Conservation (phyloP, 805 yeast species). For the Zygosaccharomyces bisporus region DNA sequence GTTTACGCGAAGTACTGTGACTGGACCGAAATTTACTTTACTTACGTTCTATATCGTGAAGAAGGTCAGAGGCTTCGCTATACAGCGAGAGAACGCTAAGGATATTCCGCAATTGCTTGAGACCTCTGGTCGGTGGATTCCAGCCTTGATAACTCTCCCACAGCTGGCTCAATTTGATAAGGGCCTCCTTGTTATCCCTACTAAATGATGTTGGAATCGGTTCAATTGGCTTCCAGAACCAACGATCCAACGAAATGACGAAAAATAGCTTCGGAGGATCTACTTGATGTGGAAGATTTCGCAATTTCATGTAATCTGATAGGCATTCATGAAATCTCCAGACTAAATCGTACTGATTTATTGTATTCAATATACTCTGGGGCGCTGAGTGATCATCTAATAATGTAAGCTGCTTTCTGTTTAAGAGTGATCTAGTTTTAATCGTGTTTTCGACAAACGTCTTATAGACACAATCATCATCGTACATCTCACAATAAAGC, state of each 20-base stretch:
- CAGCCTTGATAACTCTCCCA: conserved; percentile 32
- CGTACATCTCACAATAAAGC: conserved; percentile 25
- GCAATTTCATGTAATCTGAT: conserved; percentile 34
- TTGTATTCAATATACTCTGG: conserved; percentile 29
- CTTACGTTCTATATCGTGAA: conserved; percentile 22
- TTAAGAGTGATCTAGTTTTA: conserved; percentile 25
- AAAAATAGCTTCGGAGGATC: conserved; percentile 16
- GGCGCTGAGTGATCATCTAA: conserved; percentile 22
- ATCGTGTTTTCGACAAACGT: conserved; percentile 29
- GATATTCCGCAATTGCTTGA: conserved; percentile 29
- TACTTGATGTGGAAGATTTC: conserved; percentile 32
- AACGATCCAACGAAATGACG: conserved; percentile 17
- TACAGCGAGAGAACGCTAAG: conserved; percentile 33
- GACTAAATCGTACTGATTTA: conserved; percentile 40
- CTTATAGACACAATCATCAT: conserved; percentile 28
- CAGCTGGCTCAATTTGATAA: conserved; percentile 21
- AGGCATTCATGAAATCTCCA: conserved; percentile 43
- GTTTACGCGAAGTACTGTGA: conserved; percentile 3
- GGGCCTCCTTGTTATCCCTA: conserved; percentile 25
- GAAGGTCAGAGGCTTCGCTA: conserved; percentile 21
- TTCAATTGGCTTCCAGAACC: conserved; percentile 14
- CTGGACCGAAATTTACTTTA: no score
- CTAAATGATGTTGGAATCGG: conserved; percentile 16
- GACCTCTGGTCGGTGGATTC: conserved; percentile 36
- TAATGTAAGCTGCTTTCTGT: conserved; percentile 19